phyloP scores from a whole-genome alignment of 495 filamentous ascomycete species.

The Xylaria bambusicola region DNA sequence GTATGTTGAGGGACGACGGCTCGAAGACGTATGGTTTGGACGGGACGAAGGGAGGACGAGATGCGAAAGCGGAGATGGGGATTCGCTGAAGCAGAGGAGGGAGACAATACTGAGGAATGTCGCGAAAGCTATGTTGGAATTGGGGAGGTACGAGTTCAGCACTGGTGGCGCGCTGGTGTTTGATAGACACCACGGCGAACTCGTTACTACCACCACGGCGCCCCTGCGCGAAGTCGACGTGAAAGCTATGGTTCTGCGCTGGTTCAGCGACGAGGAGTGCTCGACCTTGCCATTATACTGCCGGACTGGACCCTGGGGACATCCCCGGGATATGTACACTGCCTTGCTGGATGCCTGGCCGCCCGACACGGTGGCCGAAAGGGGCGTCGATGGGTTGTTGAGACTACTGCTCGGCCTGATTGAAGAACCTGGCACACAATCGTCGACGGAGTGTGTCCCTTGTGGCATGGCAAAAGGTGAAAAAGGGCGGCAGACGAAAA shows the following conservation, averaged over 20 bases:
- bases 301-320: slow-evolving; percentile 13
- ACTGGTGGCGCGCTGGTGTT: slow-evolving; percentile 25
- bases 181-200: slow-evolving; percentile 8
- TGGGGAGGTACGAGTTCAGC: slow-evolving; percentile 25
- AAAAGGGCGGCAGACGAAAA: background rate
- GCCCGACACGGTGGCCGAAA: slow-evolving; percentile 7
- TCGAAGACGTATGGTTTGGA: slow-evolving; percentile 26
- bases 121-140: slow-evolving; percentile 23
- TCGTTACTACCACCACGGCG: slow-evolving; percentile 17
- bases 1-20: slow-evolving; percentile 22
- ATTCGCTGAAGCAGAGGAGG: too few species aligned
- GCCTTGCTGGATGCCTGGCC: slow-evolving; percentile 19
- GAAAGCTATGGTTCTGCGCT: slow-evolving; percentile 26
- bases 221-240: slow-evolving; percentile 22
- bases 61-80: too few species aligned
- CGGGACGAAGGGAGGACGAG: background rate
- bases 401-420: slow-evolving; percentile 16
- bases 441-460: too few species aligned
- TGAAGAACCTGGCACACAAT: background rate
- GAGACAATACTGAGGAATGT: slow-evolving; percentile 15
- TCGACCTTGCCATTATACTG: slow-evolving; percentile 18
- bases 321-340: slow-evolving; percentile 22
- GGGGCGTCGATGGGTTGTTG: slow-evolving; percentile 24
- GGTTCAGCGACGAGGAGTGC: slow-evolving; percentile 23
- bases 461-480: background rate